Evolutionary conservation across 2,329 filamentous ascomycete genomes (phyloP).

Genomic region (Hymenoscyphus salicellus): DNA sequence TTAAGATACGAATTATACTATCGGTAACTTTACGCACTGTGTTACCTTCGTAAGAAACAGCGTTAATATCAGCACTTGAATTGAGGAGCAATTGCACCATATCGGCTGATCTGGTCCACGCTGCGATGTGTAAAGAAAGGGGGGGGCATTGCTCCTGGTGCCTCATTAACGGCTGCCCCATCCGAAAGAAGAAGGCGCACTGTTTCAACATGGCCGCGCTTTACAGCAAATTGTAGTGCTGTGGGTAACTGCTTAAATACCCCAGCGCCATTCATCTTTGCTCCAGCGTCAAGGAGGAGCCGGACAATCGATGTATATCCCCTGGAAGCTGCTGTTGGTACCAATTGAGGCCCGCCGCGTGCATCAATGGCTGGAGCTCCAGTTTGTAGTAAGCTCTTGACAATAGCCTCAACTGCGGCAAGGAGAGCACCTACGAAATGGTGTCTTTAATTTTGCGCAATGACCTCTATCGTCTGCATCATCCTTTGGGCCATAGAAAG

Average conservation of each 20-base stretch:
- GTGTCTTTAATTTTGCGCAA: neutral
- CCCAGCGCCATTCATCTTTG: neutral
- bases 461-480: neutral
- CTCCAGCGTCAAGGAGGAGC: neutral
- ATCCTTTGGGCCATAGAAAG: neutral
- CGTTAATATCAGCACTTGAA: neutral
- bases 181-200: neutral
- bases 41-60: neutral
- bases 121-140: neutral
- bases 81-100: neutral
- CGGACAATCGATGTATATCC: neutral
- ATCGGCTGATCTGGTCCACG: neutral
- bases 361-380: neutral
- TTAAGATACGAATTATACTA: neutral
- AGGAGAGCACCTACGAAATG: neutral
- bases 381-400: neutral
- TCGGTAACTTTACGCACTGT: neutral
- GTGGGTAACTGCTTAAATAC: neutral
- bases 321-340: neutral
- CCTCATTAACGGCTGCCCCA: neutral
- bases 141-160: neutral
- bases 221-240: neutral
- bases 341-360: neutral
- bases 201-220: neutral
- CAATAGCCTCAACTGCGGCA: neutral